These are phyloP conservation scores for Niebla homalea DNA, from an alignment of 495 filamentous ascomycete genomes.

Conservation along the genomic window DNA sequence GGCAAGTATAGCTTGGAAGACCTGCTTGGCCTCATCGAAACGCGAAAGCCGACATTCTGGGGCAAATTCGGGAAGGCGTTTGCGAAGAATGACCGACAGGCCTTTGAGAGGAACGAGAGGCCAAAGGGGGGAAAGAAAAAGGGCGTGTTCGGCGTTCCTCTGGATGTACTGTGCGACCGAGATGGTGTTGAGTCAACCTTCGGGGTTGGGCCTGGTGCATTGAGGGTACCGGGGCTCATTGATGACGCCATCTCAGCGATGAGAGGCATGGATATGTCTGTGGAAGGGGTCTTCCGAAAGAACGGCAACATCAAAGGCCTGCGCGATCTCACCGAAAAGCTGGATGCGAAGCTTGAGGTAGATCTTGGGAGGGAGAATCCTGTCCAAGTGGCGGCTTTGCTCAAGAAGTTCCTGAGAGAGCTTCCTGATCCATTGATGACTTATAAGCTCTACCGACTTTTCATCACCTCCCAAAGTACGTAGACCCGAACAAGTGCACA, in stretches of 20 bases:
- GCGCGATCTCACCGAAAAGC: slow-evolving; percentile 65
- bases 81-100: slow-evolving; percentile 46
- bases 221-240: slow-evolving; percentile 77
- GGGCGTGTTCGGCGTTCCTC: slow-evolving; percentile 77
- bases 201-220: slow-evolving; percentile 80
- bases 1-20: slow-evolving; percentile 87
- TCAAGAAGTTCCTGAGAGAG: slow-evolving; percentile 92
- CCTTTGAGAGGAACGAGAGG: slow-evolving; percentile 69
- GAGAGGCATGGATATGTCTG: slow-evolving; percentile 97
- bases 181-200: slow-evolving; percentile 93
- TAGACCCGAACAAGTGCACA: background rate
- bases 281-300: slow-evolving; percentile 98
- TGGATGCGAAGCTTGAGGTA: slow-evolving; percentile 76
- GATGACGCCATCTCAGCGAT: slow-evolving; percentile 88
- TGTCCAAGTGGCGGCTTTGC: slow-evolving; percentile 83
- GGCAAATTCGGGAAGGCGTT: slow-evolving; percentile 95
- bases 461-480: slow-evolving; percentile 76
- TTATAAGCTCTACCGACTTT: slow-evolving; percentile 84
- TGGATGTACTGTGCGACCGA: slow-evolving; percentile 75
- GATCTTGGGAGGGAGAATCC: slow-evolving; percentile 74
- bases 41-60: slow-evolving; percentile 89
- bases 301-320: slow-evolving; percentile 93
- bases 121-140: slow-evolving; percentile 78
- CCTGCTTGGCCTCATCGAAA: slow-evolving; percentile 87
- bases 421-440: slow-evolving; percentile 92